phyloP scores from a whole-genome alignment of 225 moss, liverwort and hornwort genomes.

The Polytrichum formosum region DNA sequence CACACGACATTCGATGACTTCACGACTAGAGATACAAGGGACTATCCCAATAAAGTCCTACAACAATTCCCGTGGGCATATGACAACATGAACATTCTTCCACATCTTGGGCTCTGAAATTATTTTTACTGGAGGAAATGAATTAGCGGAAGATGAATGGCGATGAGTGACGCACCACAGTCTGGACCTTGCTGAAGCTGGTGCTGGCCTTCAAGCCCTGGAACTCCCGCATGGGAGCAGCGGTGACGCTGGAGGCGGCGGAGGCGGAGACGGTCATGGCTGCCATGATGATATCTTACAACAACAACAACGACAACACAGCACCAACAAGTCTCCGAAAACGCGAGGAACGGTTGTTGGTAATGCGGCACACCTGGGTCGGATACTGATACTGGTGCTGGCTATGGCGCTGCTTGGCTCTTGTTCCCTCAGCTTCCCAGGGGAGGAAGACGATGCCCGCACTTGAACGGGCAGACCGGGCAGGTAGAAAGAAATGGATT shows the following conservation, averaged over 20 bases:
- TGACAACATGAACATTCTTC: too few species aligned
- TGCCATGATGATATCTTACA: constrained; percentile 3
- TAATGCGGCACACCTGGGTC: too few species aligned
- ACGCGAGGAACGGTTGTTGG: too few species aligned
- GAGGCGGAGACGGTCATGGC: constrained; percentile 31
- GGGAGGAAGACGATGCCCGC: constrained; percentile 6
- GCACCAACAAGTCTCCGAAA: background rate
- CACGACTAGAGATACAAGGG: too few species aligned
- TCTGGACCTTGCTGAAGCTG: constrained; percentile 51
- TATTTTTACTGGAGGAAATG: too few species aligned
- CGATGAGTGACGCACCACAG: constrained; percentile 27
- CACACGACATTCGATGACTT: too few species aligned
- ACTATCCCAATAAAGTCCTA: too few species aligned
- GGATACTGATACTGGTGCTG: background rate
- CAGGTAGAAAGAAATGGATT: background rate
- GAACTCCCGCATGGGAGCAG: constrained; percentile 42
- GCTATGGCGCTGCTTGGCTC: background rate
- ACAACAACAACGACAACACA: background rate
- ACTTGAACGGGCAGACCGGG: background rate
- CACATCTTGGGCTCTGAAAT: too few species aligned
- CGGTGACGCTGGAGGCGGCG: constrained; percentile 20
- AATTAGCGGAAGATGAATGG: too few species aligned
- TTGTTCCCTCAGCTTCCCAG: background rate
- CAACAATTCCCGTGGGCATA: too few species aligned
- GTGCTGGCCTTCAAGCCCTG: constrained; percentile 48